A percentile compares a stretch with the other conserved stretches of the same genome.
Evolutionary conservation across 352 stramenopile species (phyloP).

Genomic region (Globisporangium acanthophoron): DNA sequence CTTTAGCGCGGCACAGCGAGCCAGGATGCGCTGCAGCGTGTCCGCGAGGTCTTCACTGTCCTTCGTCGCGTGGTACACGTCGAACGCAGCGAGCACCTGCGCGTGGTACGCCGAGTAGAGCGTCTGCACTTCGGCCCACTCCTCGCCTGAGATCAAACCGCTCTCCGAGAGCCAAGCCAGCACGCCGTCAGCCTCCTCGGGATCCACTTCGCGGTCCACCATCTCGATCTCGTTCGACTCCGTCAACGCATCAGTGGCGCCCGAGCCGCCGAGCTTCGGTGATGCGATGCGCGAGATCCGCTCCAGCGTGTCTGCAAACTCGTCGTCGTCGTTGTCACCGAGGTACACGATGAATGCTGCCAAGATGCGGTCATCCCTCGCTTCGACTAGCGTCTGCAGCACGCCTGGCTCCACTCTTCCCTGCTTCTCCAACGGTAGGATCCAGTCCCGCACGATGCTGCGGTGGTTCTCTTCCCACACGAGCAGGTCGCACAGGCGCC

Average conservation of each 20-base stretch:
- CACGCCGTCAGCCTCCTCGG: constrained; percentile 16
- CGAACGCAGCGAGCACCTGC: constrained; percentile 42
- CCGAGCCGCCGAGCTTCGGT: neutral
- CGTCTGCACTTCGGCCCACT: constrained; percentile 22
- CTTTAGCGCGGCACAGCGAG: neutral
- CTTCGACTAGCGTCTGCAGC: constrained; percentile 36
- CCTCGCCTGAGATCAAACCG: constrained; percentile 18
- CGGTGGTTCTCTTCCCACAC: constrained; percentile 52
- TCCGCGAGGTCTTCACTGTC: constrained; percentile 51
- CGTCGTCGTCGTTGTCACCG: constrained; percentile 50
- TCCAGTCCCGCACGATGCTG: constrained; percentile 47
- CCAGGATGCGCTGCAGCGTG: constrained; percentile 42
- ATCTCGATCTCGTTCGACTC: constrained; percentile 5
- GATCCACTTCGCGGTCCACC: constrained; percentile 16
- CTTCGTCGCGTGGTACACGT: constrained; percentile 45
- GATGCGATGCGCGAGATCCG: constrained; percentile 39
- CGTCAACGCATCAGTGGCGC: neutral
- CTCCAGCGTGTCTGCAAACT: constrained; percentile 57
- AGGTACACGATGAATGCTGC: constrained; percentile 63
- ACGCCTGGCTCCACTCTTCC: constrained; percentile 26
- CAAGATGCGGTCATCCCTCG: constrained; percentile 57
- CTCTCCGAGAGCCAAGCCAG: constrained; percentile 23
- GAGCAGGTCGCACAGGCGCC: constrained; percentile 53
- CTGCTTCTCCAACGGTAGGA: constrained; percentile 34
- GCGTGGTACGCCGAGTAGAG: constrained; percentile 29